These are phyloP conservation scores for Backusella liffmaniae DNA, from an alignment of 192 early-diverging fungal genomes.

Conservation along the genomic window DNA sequence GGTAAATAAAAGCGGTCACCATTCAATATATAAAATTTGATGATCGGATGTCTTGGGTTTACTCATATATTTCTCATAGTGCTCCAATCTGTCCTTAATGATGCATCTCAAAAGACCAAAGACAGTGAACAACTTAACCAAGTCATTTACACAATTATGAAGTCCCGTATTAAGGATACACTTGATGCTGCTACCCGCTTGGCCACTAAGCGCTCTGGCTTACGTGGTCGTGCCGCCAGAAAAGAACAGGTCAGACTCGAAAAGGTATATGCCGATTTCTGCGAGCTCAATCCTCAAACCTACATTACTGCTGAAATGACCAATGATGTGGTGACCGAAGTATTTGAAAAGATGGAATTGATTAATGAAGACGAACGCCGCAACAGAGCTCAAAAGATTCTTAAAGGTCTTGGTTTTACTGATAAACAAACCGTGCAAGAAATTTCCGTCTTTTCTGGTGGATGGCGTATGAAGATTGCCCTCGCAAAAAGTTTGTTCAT, in stretches of 20 bases:
- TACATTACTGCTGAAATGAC: constrained; percentile 39
- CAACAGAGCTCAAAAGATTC: constrained; percentile 66
- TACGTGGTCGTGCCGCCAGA: constrained; percentile 62
- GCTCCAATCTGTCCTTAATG: constrained; percentile 3
- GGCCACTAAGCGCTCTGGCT: constrained; percentile 65
- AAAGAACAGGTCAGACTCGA: constrained; percentile 47
- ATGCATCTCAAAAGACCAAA: neutral
- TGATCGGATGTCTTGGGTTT: neutral
- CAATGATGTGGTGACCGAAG: constrained; percentile 54
- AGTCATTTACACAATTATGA: constrained; percentile 41
- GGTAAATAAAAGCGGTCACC: neutral
- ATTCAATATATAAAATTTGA: neutral
- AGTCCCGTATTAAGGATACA: constrained; percentile 41
- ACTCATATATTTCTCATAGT: neutral
- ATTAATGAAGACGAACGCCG: constrained; percentile 65
- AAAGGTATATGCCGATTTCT: constrained; percentile 34
- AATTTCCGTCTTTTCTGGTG: constrained; percentile 75
- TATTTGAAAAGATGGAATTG: constrained; percentile 58
- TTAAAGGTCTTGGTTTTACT: constrained; percentile 74
- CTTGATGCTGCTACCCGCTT: constrained; percentile 52
- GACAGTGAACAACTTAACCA: constrained; percentile 15
- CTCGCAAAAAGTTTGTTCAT: constrained; percentile 84
- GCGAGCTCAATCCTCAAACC: constrained; percentile 36
- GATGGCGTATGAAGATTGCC: constrained; percentile 89
- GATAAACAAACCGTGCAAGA: constrained; percentile 58